phyloP scores from a whole-genome alignment of 257 asterid genomes.

The Solanum virginianum region DNA sequence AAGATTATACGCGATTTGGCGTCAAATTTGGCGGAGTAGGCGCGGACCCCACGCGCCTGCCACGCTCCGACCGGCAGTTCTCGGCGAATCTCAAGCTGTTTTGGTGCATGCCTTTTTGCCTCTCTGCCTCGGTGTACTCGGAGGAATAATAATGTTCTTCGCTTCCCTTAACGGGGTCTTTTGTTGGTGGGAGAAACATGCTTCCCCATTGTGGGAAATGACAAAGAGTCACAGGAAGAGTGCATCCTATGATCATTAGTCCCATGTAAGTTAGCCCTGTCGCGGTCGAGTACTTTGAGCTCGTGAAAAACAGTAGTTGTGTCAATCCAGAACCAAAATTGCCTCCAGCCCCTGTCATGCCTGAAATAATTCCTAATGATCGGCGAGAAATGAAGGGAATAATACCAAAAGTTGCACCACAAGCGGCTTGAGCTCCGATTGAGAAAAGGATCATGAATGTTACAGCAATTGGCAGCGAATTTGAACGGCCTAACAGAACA shows the following conservation, averaged over 20 bases:
- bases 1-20: conserved; percentile 17
- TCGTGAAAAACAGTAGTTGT: conserved; percentile 23
- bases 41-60: conserved; percentile 27
- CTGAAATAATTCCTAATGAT: conserved; percentile 33
- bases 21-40: conserved; percentile 26
- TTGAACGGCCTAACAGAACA: conserved; percentile 29
- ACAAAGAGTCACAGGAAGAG: conserved; percentile 20
- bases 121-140: conserved; percentile 22
- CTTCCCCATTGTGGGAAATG: conserved; percentile 56
- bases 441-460: conserved; percentile 54
- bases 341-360: conserved; percentile 35
- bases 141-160: conserved; percentile 27
- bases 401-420: conserved; percentile 39
- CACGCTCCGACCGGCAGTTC: conserved; percentile 44
- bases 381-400: conserved; percentile 34
- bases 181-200: conserved; percentile 25
- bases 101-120: conserved; percentile 41
- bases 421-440: conserved; percentile 33
- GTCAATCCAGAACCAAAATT: conserved; percentile 35
- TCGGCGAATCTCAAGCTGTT: conserved; percentile 48
- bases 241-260: conserved; percentile 39
- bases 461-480: conserved; percentile 27
- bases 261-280: conserved; percentile 34
- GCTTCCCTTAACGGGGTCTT: neutral
- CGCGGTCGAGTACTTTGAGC: conserved; percentile 14